phyloP scores from a whole-genome alignment of 2,329 filamentous ascomycete genomes.

The Lachnellula cervina region DNA sequence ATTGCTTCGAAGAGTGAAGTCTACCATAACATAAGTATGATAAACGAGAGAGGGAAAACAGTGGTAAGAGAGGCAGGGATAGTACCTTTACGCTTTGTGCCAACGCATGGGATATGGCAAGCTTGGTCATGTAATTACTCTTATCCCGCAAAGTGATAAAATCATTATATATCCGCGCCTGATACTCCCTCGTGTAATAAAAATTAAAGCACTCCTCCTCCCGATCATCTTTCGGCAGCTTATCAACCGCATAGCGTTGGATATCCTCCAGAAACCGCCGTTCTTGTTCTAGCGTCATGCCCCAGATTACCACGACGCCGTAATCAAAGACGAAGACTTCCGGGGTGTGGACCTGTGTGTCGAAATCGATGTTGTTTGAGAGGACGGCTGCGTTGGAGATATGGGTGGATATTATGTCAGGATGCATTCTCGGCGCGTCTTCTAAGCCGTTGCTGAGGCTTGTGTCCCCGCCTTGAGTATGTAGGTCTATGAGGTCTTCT shows the following conservation, averaged over 20 bases:
- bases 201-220: conserved; percentile 99
- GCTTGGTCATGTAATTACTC: conserved; percentile 95
- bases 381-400: conserved; percentile 36
- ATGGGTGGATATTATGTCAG: conserved; percentile 21
- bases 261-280: conserved; percentile 89
- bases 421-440: conserved; percentile 10
- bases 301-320: conserved; percentile 96
- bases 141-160: conserved; percentile 95
- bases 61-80: not conserved
- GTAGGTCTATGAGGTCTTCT: conserved; percentile 61
- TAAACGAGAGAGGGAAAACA: not conserved
- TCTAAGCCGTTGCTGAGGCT: conserved; percentile 32
- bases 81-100: conserved; percentile 88
- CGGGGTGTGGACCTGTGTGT: conserved; percentile 83
- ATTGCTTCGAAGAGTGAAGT: conserved; percentile 96
- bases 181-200: conserved; percentile 97
- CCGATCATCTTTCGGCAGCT: conserved; percentile 79
- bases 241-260: conserved; percentile 88
- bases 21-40: conserved; percentile 35
- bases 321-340: conserved; percentile 97
- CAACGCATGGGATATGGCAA: conserved; percentile 92
- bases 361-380: conserved; percentile 61
- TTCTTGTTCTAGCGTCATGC: conserved; percentile 89
- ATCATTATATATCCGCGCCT: conserved; percentile 98
- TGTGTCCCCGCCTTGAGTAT: conserved; percentile 34